Evolutionary conservation across 176 grass and related monocot species (phyloP).

Genomic region (Aegilops sharonensis): DNA sequence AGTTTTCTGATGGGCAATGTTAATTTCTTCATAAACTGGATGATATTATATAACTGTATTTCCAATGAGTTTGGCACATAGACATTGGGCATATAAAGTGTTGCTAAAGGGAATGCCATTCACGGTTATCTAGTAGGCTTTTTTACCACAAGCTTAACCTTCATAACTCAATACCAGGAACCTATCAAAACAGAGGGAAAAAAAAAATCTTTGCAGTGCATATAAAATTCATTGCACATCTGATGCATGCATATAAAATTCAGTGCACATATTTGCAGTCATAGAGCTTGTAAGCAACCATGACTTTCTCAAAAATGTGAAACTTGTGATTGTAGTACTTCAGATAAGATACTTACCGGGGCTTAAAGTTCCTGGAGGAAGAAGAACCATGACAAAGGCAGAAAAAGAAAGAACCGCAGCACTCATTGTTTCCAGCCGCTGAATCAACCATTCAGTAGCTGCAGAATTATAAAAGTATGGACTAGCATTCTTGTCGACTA

Average conservation of each 20-base stretch:
- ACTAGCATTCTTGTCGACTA: constrained; percentile 82
- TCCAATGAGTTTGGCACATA: neutral
- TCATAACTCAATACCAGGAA: neutral
- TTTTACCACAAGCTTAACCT: neutral
- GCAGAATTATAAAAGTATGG: constrained; percentile 86
- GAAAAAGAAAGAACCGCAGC: constrained; percentile 70
- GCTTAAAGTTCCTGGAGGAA: constrained; percentile 78
- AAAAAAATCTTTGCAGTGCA: neutral
- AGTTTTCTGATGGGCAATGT: neutral
- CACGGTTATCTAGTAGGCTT: neutral
- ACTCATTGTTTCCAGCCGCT: constrained; percentile 74
- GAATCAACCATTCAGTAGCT: constrained; percentile 86
- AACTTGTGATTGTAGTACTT: neutral
- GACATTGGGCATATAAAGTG: neutral
- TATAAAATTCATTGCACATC: neutral
- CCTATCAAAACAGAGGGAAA: neutral
- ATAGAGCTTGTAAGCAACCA: neutral
- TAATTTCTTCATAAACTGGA: neutral
- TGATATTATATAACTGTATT: neutral
- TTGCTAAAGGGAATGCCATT: neutral
- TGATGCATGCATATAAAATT: neutral
- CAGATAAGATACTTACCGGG: constrained; percentile 45
- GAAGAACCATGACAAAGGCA: constrained; percentile 72
- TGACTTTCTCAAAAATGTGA: neutral
- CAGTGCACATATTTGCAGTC: no score